Base-by-base conservation (phyloP, 352 stramenopile species). In the Phytophthora pistaciae region DNA sequence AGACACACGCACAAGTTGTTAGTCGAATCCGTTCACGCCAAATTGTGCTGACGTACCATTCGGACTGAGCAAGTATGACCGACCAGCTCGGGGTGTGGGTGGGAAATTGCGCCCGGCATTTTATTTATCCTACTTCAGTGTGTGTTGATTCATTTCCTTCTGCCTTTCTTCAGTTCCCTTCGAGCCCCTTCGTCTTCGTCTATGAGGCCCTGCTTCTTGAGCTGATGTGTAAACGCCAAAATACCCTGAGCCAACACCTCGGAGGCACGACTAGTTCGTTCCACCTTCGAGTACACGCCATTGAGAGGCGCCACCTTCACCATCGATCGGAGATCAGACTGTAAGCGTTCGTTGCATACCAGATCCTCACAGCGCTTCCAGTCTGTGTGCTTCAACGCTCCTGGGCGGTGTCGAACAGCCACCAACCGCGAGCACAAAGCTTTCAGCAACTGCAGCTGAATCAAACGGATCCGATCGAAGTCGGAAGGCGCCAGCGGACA, bases 401-500 rank as follows among this genome's bases (percentile, higher is more conserved):
- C n/a, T 20, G 50, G 40, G 33, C 56, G 66, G 52, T 73, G 65
- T 29, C 56, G 64, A 36, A 79, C 14, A 40, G 60, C 49, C 25
- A 74, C 33, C 54, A 87, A 49, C 3, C 72, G 79, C 36, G 66
- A 72, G 59, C 83, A 89, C 46, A 88, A 59, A 31, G 77, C 70
- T 25, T 84, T 84, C 13, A 91, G 44, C 8, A 91, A 42, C 60
- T 91, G 80, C 11, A 91, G 56, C 66, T 89, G 80, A 33, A 86
- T 68, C 54, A 91, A 67, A 21, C 79, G 77, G 13, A 85, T 75
- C 56, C 79, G 69, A 59, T 85, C 68, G 7, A 64, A 55, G 25
- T 72, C 53, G 16, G 78, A 75, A 3, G 44, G 16, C 2, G 68
- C 78, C 40, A 91, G 59, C 40, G 80, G 74, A 18, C 68, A 85